These are phyloP conservation scores for Termitomyces bulborhizus DNA, from an alignment of 768 basidiomycete genomes.

Conservation along the genomic window DNA sequence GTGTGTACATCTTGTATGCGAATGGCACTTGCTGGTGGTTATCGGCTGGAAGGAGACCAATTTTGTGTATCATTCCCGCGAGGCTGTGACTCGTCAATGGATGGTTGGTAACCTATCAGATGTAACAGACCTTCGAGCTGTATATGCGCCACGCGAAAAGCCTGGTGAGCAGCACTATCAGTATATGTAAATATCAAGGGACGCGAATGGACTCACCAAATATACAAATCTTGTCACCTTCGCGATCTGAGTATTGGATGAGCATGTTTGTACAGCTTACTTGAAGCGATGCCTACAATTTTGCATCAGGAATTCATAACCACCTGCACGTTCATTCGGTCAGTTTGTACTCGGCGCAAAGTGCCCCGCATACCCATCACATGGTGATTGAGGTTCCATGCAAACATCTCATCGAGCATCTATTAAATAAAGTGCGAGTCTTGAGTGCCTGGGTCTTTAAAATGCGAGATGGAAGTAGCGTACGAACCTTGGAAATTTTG, in stretches of 20 bases:
- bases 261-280: no score
- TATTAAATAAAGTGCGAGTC: conserved; percentile 10
- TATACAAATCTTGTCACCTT: conserved; percentile 55
- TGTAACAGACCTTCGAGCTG: conserved; percentile 39
- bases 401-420: conserved; percentile 45
- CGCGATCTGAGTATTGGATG: conserved; percentile 25
- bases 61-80: conserved; percentile 48
- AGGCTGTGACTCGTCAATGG: conserved; percentile 20
- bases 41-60: conserved; percentile 40
- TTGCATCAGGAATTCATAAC: conserved; percentile 57
- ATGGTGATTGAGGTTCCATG: conserved; percentile 42
- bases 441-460: neutral
- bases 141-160: conserved; percentile 64
- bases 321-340: conserved; percentile 22
- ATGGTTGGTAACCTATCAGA: neutral
- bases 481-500: conserved; percentile 31
- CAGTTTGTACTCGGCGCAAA: neutral
- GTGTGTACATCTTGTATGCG: conserved; percentile 57
- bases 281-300: conserved; percentile 29
- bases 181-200: neutral
- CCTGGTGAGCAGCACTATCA: conserved; percentile 16
- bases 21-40: conserved; percentile 56
- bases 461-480: no score
- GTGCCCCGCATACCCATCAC: conserved; percentile 33
- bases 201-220: conserved; percentile 34